Evolutionary conservation across 2,329 filamentous ascomycete species (phyloP), one percentile per base, ranked within the genome.

Genomic region (Alternaria tenuissima): DNA sequence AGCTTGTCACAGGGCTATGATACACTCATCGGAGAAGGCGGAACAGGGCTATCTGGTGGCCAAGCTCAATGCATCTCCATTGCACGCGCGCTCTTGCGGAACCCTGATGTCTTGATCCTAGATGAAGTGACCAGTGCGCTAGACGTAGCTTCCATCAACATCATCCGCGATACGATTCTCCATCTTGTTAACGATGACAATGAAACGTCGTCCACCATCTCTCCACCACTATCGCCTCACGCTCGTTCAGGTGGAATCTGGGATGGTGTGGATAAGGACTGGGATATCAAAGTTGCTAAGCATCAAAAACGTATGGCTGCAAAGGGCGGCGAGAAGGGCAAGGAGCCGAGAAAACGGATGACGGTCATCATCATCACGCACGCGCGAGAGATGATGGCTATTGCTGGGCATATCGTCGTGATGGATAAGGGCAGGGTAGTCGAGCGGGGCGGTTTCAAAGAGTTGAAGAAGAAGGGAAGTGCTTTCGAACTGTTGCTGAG

Each of bases 121-220:
- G 94, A 98, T 69, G 94, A 97, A 79, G 92, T 93, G 1, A 97
- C 94, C 0, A 91, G 89, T 26, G 90, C 91, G 0, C 82, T 98
- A 0, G 94, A 97, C 71, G 83, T 85, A 0, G 86, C 89, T 66
- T 89, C 86, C 39, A 89, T 91, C 0, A 84, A 84, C 3, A 79
- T 84, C 2, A 85, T 97, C 4, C 82, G 91, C 12, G 79, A 85
- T 8, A 89, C 89, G 0, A 83, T 96, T 41, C 77, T 76, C 36
- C 72, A 73, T 0, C 78, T 95, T 1, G 80, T 89, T 2, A 12
- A 1, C 16, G 14, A 36, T 2, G 16, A 20, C 41, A 18, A 34
- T 32, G 16, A 43, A 4, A 39, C 28, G 5, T 18, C 22, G 20
- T 20, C 30, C 20, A 6, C 39, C 8, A n/a, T 32, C 11, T 47